These are phyloP conservation scores for Coniella lustricola DNA, from an alignment of 2,329 filamentous ascomycete genomes.

Conservation along the genomic window DNA sequence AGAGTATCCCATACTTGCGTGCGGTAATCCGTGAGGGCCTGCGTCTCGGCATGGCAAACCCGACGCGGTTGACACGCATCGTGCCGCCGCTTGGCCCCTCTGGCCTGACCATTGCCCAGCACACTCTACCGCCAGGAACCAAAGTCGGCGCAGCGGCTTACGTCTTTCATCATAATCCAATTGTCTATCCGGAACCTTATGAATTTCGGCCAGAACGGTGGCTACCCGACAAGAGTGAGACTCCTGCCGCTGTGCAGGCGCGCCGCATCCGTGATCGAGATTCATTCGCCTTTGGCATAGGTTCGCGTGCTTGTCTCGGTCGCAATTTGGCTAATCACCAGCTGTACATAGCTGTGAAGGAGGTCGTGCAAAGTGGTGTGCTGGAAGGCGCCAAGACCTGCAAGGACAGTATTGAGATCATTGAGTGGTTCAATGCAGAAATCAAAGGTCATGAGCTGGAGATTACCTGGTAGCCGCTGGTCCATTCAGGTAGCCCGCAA, in stretches of 20 bases:
- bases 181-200: slow-evolving; percentile 17
- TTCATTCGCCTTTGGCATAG: slow-evolving; percentile 20
- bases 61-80: slow-evolving; percentile 15
- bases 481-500: no score
- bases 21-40: slow-evolving; percentile 18
- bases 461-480: slow-evolving; percentile 4
- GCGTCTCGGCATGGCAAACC: slow-evolving; percentile 18
- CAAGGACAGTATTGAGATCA: slow-evolving; percentile 7
- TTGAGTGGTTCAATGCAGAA: slow-evolving; percentile 13
- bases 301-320: slow-evolving; percentile 19
- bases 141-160: slow-evolving; percentile 57
- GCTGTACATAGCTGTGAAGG: slow-evolving; percentile 1
- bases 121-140: slow-evolving; percentile 49
- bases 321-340: slow-evolving; percentile 17
- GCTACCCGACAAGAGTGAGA: slow-evolving; percentile 5
- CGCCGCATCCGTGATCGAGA: not conserved
- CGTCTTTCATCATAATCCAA: slow-evolving; percentile 36
- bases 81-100: not conserved
- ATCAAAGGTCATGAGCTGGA: slow-evolving; percentile 11
- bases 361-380: slow-evolving; percentile 1
- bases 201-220: slow-evolving; percentile 19
- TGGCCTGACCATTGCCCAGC: slow-evolving; percentile 35
- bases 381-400: slow-evolving; percentile 5
- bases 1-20: slow-evolving; percentile 38
- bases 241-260: not conserved